A percentile compares a stretch with the other conserved stretches of the same genome.
Evolutionary conservation across 768 basidiomycete genomes (phyloP).

Genomic region (Lenzites betulinus): DNA sequence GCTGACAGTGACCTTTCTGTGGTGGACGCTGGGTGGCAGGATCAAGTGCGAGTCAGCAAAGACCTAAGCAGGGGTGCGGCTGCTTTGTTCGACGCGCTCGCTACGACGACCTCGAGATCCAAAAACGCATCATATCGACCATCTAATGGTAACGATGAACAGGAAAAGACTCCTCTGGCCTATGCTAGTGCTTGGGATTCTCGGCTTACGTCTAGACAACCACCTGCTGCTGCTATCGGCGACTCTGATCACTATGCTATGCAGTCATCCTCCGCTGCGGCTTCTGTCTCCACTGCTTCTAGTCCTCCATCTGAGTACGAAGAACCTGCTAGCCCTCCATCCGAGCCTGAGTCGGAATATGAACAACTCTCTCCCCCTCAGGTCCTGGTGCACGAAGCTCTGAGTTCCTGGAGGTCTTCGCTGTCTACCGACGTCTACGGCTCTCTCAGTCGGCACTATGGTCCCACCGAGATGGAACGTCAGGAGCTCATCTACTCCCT

Average conservation of each 20-base stretch:
- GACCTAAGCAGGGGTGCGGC: slow-evolving; percentile 49
- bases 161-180: slow-evolving; percentile 8
- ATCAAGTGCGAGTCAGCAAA: slow-evolving; percentile 30
- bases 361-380: background rate
- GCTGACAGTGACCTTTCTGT: slow-evolving; percentile 52
- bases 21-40: slow-evolving; percentile 24
- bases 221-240: background rate
- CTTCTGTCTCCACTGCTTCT: slow-evolving; percentile 10
- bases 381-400: slow-evolving; percentile 3
- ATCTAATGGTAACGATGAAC: background rate
- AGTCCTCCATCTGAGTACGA: slow-evolving; percentile 24
- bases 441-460: slow-evolving; percentile 42
- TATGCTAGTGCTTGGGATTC: background rate
- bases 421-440: slow-evolving; percentile 37
- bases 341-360: background rate
- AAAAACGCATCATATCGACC: background rate
- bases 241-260: background rate
- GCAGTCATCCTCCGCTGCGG: slow-evolving; percentile 8
- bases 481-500: slow-evolving; percentile 73
- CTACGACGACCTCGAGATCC: slow-evolving; percentile 21
- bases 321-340: background rate
- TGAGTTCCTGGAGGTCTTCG: slow-evolving; percentile 24
- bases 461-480: slow-evolving; percentile 54
- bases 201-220: background rate
- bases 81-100: slow-evolving; percentile 46